Base-by-base conservation (phyloP, 2,329 filamentous ascomycete genomes). In the Aspergillus arachidicola region DNA sequence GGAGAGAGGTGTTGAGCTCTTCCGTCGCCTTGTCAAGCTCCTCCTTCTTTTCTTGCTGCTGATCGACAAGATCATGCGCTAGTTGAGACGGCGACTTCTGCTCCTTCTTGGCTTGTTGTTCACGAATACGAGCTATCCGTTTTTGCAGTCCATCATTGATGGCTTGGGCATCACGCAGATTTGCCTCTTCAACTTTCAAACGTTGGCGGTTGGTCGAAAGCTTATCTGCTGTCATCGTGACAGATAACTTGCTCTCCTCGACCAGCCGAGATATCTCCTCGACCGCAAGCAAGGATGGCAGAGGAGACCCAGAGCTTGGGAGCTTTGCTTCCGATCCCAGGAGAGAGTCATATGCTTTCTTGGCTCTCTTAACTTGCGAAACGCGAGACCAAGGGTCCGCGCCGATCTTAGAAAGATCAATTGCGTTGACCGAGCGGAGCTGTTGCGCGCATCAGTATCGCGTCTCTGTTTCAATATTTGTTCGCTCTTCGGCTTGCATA, bases 251-350 rank as follows among this genome's bases (percentile, higher is more conserved):
- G 21, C 88, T 90, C 68, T 92, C 88, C 63, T 83, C 76, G 56
- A 91, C 85, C 19, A 87, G 88, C 61, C 85, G 82, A 62, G 89
- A 84, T 3, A 89, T 88, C 69, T 86, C 87, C 58, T 90, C 87
- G 59, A 93, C 78, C 6, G 92, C 91, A 46, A 95, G 75, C 5
- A 96, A 81, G 7, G 89, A 87, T 4, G 91, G 91, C 7, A 95
- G 77, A 6, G 89, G 82, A 23, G 92, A 94, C 57, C 85, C 86
- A 11, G 86, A 80, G 28, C 84, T 82, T 3, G 92, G 91, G 26
- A 94, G 79, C 68, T 87, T 87, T 10, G 90, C 89, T 58, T 88
- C 84, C 16, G 84, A 82, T 50, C 85, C 80, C 14, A 87, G 84
- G 54, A 93, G 80, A 19, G 85, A 83, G 58, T 87, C 84, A 70